Percentiles rank a stretch among this genome's conserved stretches.
Evolutionary conservation across 805 yeast species (phyloP).

Genomic region (Maudiozyma saulgeensis): DNA sequence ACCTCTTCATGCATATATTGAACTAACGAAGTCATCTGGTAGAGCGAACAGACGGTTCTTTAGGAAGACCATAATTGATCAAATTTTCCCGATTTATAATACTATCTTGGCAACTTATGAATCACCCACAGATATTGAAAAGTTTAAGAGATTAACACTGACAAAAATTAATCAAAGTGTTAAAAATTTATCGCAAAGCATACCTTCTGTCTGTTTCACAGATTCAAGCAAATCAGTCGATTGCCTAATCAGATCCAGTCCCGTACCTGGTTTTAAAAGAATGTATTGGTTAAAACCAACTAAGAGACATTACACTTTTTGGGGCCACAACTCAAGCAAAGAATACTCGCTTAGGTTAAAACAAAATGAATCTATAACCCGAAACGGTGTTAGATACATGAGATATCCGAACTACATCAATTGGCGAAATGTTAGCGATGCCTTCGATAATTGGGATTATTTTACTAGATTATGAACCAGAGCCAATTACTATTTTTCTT

Average conservation of each 20-base stretch:
- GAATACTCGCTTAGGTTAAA: slow-evolving; percentile 16
- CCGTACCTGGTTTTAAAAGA: slow-evolving; percentile 25
- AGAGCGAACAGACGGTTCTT: slow-evolving; percentile 13
- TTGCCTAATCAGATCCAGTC: slow-evolving; percentile 19
- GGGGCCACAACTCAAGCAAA: slow-evolving; percentile 18
- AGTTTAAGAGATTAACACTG: slow-evolving; percentile 12
- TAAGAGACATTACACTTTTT: slow-evolving; percentile 16
- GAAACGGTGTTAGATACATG: slow-evolving; percentile 23
- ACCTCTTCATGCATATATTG: slow-evolving; percentile 23
- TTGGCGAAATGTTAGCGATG: slow-evolving; percentile 16
- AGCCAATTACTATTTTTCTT: too few species aligned
- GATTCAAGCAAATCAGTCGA: slow-evolving; percentile 18
- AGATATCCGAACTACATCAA: slow-evolving; percentile 20
- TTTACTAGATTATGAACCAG: slow-evolving; percentile 1
- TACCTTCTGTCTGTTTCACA: slow-evolving; percentile 17
- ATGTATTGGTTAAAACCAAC: slow-evolving; percentile 27
- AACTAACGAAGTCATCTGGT: slow-evolving; percentile 12
- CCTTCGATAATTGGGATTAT: slow-evolving; percentile 25
- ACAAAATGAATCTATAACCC: slow-evolving; percentile 12
- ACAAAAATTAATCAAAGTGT: slow-evolving; percentile 9
- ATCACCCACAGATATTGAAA: slow-evolving; percentile 8
- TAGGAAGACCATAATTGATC: slow-evolving; percentile 14
- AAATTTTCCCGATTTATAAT: slow-evolving; percentile 18
- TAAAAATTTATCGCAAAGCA: slow-evolving; percentile 10
- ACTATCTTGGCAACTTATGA: slow-evolving; percentile 14